Percentiles rank a stretch among this genome's conserved stretches.
phyloP scores from a whole-genome alignment of 768 basidiomycete species.

The Termitomyces sp. region DNA sequence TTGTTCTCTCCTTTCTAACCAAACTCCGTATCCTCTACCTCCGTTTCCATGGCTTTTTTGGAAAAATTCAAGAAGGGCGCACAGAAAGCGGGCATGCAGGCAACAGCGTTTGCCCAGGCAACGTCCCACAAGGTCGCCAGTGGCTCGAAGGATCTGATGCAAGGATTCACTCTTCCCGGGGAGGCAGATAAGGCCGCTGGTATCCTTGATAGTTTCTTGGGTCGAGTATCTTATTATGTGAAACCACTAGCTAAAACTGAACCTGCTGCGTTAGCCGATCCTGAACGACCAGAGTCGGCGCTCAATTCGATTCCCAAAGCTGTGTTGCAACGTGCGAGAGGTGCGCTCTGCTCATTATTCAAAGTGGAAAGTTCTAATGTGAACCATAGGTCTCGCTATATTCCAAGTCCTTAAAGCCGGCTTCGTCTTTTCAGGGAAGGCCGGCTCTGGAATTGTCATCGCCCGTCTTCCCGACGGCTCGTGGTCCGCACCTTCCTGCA shows the following conservation, averaged over 20 bases:
- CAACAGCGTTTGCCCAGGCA: constrained; percentile 66
- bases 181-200: constrained; percentile 94
- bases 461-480: constrained; percentile 91
- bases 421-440: constrained; percentile 93
- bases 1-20: neutral
- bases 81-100: constrained; percentile 77
- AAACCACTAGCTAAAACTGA: neutral
- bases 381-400: constrained; percentile 72
- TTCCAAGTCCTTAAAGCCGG: constrained; percentile 94
- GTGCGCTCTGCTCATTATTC: constrained; percentile 30
- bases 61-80: constrained; percentile 81
- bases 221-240: constrained; percentile 31
- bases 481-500: constrained; percentile 96
- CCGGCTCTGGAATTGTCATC: constrained; percentile 89
- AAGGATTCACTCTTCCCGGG: constrained; percentile 84
- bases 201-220: constrained; percentile 88
- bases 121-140: constrained; percentile 64
- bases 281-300: constrained; percentile 80
- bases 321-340: constrained; percentile 84
- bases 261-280: constrained; percentile 57
- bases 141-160: constrained; percentile 74
- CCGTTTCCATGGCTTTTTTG: constrained; percentile 42
- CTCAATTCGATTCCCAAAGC: constrained; percentile 93
- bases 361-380: neutral
- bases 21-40: neutral